Percentiles rank a stretch among this genome's conserved stretches.
These are phyloP conservation scores for Nemania bipapillata DNA, from an alignment of 2,329 filamentous ascomycete species.

Conservation along the genomic window DNA sequence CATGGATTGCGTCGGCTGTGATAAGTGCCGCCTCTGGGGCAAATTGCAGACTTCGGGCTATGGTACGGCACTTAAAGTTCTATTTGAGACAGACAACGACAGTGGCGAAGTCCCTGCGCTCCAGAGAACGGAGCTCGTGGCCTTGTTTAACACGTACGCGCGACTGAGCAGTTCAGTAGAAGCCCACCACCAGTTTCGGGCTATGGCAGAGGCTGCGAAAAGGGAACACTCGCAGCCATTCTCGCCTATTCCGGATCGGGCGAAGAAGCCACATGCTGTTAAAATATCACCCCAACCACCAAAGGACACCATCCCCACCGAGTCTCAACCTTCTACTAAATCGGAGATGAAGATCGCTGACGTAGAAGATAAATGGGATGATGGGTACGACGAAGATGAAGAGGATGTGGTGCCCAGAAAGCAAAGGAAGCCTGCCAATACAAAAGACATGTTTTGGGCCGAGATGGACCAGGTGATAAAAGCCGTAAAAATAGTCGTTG, in stretches of 20 bases:
- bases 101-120: conserved; percentile 74
- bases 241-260: conserved; percentile 52
- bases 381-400: conserved; percentile 58
- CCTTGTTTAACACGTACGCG: conserved; percentile 92
- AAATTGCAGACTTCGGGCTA: conserved; percentile 96
- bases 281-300: conserved; percentile 41
- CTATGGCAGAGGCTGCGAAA: conserved; percentile 58
- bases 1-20: conserved; percentile 98
- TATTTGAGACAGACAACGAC: conserved; percentile 87
- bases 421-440: conserved; percentile 53
- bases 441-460: conserved; percentile 67
- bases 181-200: conserved; percentile 77
- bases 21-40: conserved; percentile 98
- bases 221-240: conserved; percentile 41
- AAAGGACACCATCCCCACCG: conserved; percentile 35
- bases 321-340: conserved; percentile 37
- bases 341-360: conserved; percentile 27
- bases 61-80: conserved; percentile 90
- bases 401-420: conserved; percentile 54
- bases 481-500: conserved; percentile 73
- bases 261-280: conserved; percentile 59
- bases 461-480: conserved; percentile 73
- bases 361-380: conserved; percentile 54
- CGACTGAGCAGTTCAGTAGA: conserved; percentile 83
- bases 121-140: conserved; percentile 90